Base-by-base conservation (phyloP, 2,329 filamentous ascomycete genomes). In the Hymenoscyphus repandus region DNA sequence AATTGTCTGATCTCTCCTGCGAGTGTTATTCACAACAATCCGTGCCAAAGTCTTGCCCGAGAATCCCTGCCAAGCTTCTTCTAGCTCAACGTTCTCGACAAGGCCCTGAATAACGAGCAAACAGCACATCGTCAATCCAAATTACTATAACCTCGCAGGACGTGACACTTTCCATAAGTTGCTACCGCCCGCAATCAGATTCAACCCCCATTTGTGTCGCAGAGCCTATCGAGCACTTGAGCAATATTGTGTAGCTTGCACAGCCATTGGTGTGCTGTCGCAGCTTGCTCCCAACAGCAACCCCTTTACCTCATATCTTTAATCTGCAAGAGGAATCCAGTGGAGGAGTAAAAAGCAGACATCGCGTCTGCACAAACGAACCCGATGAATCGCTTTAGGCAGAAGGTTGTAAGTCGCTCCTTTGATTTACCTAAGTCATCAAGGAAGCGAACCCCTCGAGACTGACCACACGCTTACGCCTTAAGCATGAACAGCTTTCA, bases 311-410 rank as follows among this genome's bases (percentile, higher is more conserved):
- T 31, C 40, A 9, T 42, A 42, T 15, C 31, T 15, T 30, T 6
- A 42, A 13, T n/a, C 6, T 30, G 12, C 40, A 22, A 42, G 30
- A 30, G 31, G n/a, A 22, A 45, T 22, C 33, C 34, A 30, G 34
- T 15, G 49, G 15, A 17, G 18, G 30, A 31, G 27, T 41, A 34
- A 12, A 34, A 17, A 40, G 32, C 43, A 30, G 33, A 32, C 33
- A 18, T 27, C 12, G 32, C 34, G n/a, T 47, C 49, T 53, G 48
- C 44, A 39, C 9, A 20, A 27, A 17, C 39, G 27, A 38, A 20
- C 27, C 20, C 32, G 73, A 96, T 97, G 92, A 96, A 96, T 78
- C 88, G 90, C 71, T 95, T 97, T 74, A 88, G 90, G 74, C 90
- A 95, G 79, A 89, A 88, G 86, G 90, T 96, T 79, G 90, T 96